Conservation (phyloP, 2,329 filamentous ascomycete species). For the Colletotrichum coccodes region DNA sequence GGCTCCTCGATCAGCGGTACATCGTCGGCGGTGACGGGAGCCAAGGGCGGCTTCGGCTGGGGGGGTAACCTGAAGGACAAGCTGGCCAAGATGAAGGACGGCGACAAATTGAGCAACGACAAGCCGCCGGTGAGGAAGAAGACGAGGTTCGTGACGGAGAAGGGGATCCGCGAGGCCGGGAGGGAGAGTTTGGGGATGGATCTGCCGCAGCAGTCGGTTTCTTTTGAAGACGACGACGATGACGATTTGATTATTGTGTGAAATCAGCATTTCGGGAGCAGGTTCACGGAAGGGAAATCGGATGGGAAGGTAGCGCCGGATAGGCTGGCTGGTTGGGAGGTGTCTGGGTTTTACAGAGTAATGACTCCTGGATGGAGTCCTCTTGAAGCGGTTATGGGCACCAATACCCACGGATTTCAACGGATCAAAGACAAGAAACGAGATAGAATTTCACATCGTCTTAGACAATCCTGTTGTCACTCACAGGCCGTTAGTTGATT, state of each 20-base stretch:
- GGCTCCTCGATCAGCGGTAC: slow-evolving; percentile 39
- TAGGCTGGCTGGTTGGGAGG: neutral
- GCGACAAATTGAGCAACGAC: slow-evolving; percentile 53
- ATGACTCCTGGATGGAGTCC: slow-evolving; percentile 19
- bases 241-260: slow-evolving; percentile 58
- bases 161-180: slow-evolving; percentile 81
- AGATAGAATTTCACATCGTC: neutral
- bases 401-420: slow-evolving; percentile 3
- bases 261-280: slow-evolving; percentile 4
- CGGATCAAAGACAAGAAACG: neutral
- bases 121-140: slow-evolving; percentile 71
- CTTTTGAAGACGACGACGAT: slow-evolving; percentile 54
- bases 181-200: slow-evolving; percentile 76
- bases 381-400: slow-evolving; percentile 3
- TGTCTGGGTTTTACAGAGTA: slow-evolving; percentile 9
- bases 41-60: slow-evolving; percentile 61
- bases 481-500: too few relatives aligned
- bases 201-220: slow-evolving; percentile 36
- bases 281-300: neutral
- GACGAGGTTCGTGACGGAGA: slow-evolving; percentile 82
- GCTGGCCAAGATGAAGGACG: slow-evolving; percentile 70
- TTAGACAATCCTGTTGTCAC: too few relatives aligned
- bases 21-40: slow-evolving; percentile 35
- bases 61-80: slow-evolving; percentile 65
- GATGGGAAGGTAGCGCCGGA: neutral